These are phyloP conservation scores for Punica granatum DNA, from an alignment of 345 rosid species.

Conservation along the genomic window DNA sequence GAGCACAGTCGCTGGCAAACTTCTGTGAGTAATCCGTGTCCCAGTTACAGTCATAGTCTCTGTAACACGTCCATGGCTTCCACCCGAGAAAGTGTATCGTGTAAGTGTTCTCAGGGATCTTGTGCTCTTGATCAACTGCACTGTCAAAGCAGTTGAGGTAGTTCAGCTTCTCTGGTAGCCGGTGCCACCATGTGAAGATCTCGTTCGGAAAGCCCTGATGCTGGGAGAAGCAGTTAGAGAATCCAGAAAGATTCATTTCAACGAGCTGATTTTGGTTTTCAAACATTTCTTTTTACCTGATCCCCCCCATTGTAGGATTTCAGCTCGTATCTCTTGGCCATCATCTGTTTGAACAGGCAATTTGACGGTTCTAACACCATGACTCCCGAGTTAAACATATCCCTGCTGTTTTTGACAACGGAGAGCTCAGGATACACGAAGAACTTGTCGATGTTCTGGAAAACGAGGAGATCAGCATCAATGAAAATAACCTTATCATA, in stretches of 20 bases:
- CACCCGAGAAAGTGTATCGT: constrained; percentile 65
- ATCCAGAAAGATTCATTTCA: not conserved
- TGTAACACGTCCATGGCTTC: constrained; percentile 93
- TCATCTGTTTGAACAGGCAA: constrained; percentile 54
- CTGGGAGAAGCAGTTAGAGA: too few species aligned
- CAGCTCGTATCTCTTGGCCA: constrained; percentile 29
- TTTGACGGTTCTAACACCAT: constrained; percentile 82
- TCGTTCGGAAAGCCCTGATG: constrained; percentile 66
- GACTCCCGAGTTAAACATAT: constrained; percentile 67
- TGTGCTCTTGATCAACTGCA: constrained; percentile 8
- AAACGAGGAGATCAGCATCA: constrained; percentile 57
- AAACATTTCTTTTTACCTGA: constrained; percentile 14
- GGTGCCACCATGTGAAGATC: constrained; percentile 80
- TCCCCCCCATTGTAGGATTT: constrained; percentile 80
- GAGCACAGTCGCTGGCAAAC: constrained; percentile 67
- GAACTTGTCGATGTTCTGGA: constrained; percentile 44
- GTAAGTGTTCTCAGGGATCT: constrained; percentile 11
- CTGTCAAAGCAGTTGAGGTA: constrained; percentile 31
- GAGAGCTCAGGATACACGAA: constrained; percentile 64
- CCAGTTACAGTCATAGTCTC: constrained; percentile 94
- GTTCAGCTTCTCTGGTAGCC: constrained; percentile 49
- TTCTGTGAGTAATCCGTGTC: constrained; percentile 22
- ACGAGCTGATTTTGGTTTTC: not conserved
- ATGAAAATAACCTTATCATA: constrained; percentile 66
- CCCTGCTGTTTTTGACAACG: constrained; percentile 33